Evolutionary conservation across 2,329 filamentous ascomycete species (phyloP).

Genomic region (Pseudonectria foliicola): DNA sequence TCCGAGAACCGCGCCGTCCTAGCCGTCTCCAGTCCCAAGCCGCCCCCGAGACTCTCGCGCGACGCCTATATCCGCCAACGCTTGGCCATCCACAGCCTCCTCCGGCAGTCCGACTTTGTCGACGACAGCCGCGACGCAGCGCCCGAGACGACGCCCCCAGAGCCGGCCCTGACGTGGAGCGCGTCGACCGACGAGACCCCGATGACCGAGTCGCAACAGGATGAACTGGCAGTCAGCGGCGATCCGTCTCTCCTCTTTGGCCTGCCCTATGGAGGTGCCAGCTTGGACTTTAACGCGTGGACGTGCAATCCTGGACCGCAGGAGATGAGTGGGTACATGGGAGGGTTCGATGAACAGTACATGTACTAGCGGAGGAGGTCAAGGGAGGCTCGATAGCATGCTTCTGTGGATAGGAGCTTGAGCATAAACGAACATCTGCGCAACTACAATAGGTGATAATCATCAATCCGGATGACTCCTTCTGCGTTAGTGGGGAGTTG

Average conservation of each 20-base stretch:
- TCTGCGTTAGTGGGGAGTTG: too few species aligned
- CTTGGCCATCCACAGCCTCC: constrained; percentile 33
- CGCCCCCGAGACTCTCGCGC: constrained; percentile 12
- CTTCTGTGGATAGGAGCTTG: too few species aligned
- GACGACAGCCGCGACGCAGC: constrained; percentile 31
- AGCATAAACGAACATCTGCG: too few species aligned
- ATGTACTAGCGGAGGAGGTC: constrained; percentile 14
- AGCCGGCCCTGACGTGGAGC: constrained; percentile 14
- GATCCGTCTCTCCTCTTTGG: constrained; percentile 18
- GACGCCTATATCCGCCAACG: constrained; percentile 21
- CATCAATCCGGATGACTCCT: too few species aligned
- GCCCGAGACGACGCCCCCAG: constrained; percentile 10
- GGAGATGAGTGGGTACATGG: constrained; percentile 11
- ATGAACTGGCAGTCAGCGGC: constrained; percentile 9
- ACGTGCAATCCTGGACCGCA: constrained; percentile 9
- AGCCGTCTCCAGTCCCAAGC: constrained; percentile 2
- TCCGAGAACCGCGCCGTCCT: constrained; percentile 12
- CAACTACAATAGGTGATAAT: too few species aligned
- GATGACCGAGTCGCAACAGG: constrained; percentile 5
- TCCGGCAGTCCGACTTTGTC: constrained; percentile 32
- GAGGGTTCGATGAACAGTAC: constrained; percentile 18
- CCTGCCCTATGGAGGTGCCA: constrained; percentile 12
- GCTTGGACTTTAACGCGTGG: constrained; percentile 16
- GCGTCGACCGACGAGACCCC: constrained; percentile 17
- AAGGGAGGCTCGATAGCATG: too few species aligned